These are phyloP conservation scores for Linum lewisii DNA, from an alignment of 345 rosid genomes.

Conservation along the genomic window DNA sequence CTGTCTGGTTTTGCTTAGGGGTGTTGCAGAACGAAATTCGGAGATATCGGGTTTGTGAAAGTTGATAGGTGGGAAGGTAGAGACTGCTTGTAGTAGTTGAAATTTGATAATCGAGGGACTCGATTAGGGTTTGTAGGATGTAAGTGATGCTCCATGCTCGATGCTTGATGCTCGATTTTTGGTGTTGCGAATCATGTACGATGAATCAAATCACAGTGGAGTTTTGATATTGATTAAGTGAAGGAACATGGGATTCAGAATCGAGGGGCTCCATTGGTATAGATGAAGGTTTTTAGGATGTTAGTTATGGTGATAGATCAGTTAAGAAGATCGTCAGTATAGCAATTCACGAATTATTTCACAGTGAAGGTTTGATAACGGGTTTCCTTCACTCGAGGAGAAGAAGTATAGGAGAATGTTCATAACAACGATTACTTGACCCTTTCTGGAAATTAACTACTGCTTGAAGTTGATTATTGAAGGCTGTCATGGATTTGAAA, in stretches of 20 bases:
- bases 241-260: not conserved
- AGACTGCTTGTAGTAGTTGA: not conserved
- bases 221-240: too few species aligned
- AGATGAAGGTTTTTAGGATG: too few species aligned
- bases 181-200: not conserved
- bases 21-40: not conserved
- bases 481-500: not conserved
- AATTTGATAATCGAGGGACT: not conserved
- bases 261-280: too few species aligned
- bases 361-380: too few species aligned
- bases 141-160: not conserved
- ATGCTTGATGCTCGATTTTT: not conserved
- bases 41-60: not conserved
- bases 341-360: too few species aligned
- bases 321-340: too few species aligned
- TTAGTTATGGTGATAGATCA: too few species aligned
- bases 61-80: not conserved
- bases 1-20: not conserved
- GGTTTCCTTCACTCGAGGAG: too few species aligned
- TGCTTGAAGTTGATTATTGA: not conserved
- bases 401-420: too few species aligned
- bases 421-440: too few species aligned
- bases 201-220: not conserved
- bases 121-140: not conserved
- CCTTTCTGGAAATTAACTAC: too few species aligned